A percentile compares a stretch with the other conserved stretches of the same genome.
phyloP scores from a whole-genome alignment of 352 stramenopile genomes.

The Globisporangium viniferum region DNA sequence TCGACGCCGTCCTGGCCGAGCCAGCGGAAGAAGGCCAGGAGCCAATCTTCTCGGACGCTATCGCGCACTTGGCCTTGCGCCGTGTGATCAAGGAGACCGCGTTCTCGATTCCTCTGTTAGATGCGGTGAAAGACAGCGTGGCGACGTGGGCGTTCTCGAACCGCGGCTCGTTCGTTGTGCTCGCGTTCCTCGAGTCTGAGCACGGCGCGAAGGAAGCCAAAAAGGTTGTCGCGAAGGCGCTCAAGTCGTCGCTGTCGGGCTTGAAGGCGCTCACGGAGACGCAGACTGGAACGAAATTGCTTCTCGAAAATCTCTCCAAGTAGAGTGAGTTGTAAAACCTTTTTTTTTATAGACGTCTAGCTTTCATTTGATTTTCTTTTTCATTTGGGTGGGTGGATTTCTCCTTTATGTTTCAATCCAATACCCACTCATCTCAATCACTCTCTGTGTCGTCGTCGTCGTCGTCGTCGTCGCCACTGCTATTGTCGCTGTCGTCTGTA shows the following conservation, averaged over 20 bases:
- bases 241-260: conserved; percentile 53
- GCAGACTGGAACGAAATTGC: conserved; percentile 80
- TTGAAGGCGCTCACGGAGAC: conserved; percentile 54
- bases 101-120: conserved; percentile 50
- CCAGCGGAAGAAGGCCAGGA: conserved; percentile 35
- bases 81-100: conserved; percentile 76
- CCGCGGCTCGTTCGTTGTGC: conserved; percentile 80
- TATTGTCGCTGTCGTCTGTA: conserved; percentile 9
- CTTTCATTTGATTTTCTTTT: conserved; percentile 19
- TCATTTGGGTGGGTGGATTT: conserved; percentile 12
- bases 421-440: neutral
- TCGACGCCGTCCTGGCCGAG: conserved; percentile 41
- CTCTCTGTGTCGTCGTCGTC: conserved; percentile 14
- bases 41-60: conserved; percentile 67
- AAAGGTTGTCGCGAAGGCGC: conserved; percentile 54
- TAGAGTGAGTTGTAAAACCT: conserved; percentile 23
- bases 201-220: conserved; percentile 43
- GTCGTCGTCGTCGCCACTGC: conserved; percentile 18
- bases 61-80: conserved; percentile 69
- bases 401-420: neutral
- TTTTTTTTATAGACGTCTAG: conserved; percentile 19
- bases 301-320: conserved; percentile 75
- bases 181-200: conserved; percentile 74
- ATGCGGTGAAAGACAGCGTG: conserved; percentile 43
- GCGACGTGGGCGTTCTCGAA: conserved; percentile 61